phyloP scores from a whole-genome alignment of 108 stramenopile genomes.

The Mediolabrus comicus region DNA sequence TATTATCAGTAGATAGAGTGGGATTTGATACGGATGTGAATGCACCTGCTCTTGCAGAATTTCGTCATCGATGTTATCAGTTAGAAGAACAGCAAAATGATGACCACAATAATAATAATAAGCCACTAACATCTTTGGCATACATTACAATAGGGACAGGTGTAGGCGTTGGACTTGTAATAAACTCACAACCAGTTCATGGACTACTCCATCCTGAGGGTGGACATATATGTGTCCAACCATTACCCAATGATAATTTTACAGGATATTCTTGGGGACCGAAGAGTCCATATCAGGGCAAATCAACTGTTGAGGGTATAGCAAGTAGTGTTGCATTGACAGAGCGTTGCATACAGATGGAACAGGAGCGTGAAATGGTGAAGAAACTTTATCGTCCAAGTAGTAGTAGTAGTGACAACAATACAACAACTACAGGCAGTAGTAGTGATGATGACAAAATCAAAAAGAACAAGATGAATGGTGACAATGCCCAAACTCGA shows the following conservation, averaged over 20 bases:
- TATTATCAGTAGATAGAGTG: slow-evolving; percentile 25
- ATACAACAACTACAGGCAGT: too few species aligned
- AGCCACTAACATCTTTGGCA: slow-evolving; percentile 53
- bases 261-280: slow-evolving; percentile 82
- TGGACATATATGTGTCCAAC: slow-evolving; percentile 73
- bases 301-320: slow-evolving; percentile 74
- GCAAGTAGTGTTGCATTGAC: slow-evolving; percentile 74
- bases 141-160: slow-evolving; percentile 97
- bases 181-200: slow-evolving; percentile 84
- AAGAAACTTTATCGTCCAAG: neutral
- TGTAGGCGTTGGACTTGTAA: slow-evolving; percentile 91
- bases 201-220: slow-evolving; percentile 96
- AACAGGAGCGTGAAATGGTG: neutral
- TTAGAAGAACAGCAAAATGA: neutral
- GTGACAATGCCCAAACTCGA: slow-evolving; percentile 19
- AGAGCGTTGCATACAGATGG: slow-evolving; percentile 54
- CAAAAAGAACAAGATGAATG: slow-evolving; percentile 11
- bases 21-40: slow-evolving; percentile 97
- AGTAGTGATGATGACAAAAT: neutral
- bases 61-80: slow-evolving; percentile 24
- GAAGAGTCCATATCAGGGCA: slow-evolving; percentile 60
- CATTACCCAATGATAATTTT: slow-evolving; percentile 72
- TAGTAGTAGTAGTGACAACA: neutral
- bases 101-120: neutral
- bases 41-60: slow-evolving; percentile 95